A percentile compares a stretch with the other conserved stretches of the same genome.
These are phyloP conservation scores for Lipomyces mesembrius DNA, from an alignment of 805 yeast species.

Conservation along the genomic window DNA sequence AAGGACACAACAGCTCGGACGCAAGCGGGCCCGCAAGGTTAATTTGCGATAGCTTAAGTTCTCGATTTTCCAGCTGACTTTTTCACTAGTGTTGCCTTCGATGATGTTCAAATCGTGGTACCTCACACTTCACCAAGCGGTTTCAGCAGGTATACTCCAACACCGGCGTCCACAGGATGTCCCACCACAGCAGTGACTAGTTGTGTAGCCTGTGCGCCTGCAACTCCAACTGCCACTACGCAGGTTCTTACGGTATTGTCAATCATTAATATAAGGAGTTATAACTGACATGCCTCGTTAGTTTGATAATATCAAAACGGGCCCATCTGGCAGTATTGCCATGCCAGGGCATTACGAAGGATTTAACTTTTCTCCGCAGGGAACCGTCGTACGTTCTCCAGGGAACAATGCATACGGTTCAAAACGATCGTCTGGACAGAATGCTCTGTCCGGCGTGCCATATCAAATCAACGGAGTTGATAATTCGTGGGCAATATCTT, in stretches of 20 bases:
- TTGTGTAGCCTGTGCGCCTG: constrained; percentile 4
- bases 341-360: constrained; percentile 9
- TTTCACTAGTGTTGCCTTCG: constrained; percentile 2
- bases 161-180: constrained; percentile 6
- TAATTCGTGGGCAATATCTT: not conserved
- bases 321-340: not conserved
- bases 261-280: no score
- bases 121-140: constrained; percentile 8
- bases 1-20: not conserved
- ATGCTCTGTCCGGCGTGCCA: constrained; percentile 10
- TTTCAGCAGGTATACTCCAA: not conserved
- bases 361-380: constrained; percentile 11
- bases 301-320: not conserved
- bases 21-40: not conserved
- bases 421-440: not conserved
- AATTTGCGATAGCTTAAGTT: not conserved
- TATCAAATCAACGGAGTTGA: constrained; percentile 4
- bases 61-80: not conserved
- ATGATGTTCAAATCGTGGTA: constrained; percentile 5
- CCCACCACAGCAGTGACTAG: constrained; percentile 4
- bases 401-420: not conserved
- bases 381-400: not conserved
- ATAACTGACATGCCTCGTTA: not conserved
- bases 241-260: constrained; percentile 3
- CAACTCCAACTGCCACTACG: constrained; percentile 11